Conservation (phyloP, 2,329 filamentous ascomycete genomes). For the Dactylellina parvicollis region DNA sequence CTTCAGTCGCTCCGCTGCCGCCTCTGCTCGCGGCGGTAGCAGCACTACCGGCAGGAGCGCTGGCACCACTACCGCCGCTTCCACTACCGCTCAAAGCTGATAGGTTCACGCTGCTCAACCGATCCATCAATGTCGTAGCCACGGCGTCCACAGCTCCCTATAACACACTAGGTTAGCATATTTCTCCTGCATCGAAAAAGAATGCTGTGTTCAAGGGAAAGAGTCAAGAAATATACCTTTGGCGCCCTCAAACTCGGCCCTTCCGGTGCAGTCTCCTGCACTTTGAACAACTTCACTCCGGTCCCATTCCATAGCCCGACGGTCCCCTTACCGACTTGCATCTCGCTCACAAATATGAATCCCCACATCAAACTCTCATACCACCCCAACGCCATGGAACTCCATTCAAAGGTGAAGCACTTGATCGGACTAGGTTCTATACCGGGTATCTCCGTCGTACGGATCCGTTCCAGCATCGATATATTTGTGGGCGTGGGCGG, state of each 20-base stretch:
- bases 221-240: slow-evolving; percentile 72
- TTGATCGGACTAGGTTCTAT: slow-evolving; percentile 79
- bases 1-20: slow-evolving; percentile 21
- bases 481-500: slow-evolving; percentile 59
- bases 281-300: slow-evolving; percentile 83
- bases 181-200: slow-evolving; percentile 77
- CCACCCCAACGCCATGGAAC: slow-evolving; percentile 87
- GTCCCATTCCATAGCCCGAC: slow-evolving; percentile 96
- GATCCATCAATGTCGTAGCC: slow-evolving; percentile 57
- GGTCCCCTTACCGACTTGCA: slow-evolving; percentile 84
- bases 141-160: slow-evolving; percentile 58
- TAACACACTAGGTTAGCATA: slow-evolving; percentile 85
- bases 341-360: slow-evolving; percentile 88
- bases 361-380: slow-evolving; percentile 95
- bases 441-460: slow-evolving; percentile 71
- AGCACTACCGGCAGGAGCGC: background rate
- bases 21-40: slow-evolving; percentile 11
- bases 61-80: background rate
- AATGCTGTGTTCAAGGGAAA: slow-evolving; percentile 82
- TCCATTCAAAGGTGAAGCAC: slow-evolving; percentile 94
- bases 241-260: slow-evolving; percentile 85
- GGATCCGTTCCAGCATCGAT: slow-evolving; percentile 67
- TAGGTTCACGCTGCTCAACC: slow-evolving; percentile 56
- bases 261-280: slow-evolving; percentile 82
- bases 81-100: slow-evolving; percentile 36